Percentiles rank a stretch among this genome's conserved stretches.
Evolutionary conservation across 2,329 filamentous ascomycete genomes (phyloP).

Genomic region (Colletotrichum filicis): DNA sequence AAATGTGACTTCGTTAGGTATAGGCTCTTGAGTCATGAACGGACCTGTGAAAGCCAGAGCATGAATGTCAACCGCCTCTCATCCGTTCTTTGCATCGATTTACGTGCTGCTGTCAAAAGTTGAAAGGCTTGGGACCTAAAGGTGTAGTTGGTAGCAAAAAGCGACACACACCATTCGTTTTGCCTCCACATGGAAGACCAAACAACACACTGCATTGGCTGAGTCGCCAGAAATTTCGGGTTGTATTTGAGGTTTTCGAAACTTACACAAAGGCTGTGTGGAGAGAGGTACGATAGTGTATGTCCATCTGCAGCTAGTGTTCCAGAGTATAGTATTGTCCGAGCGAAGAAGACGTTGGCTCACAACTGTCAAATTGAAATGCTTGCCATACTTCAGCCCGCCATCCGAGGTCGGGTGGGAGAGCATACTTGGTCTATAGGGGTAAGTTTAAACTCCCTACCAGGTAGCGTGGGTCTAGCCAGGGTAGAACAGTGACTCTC

Average conservation of each 20-base stretch:
- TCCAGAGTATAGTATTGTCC: neutral
- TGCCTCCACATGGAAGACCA: neutral
- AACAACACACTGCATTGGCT: neutral
- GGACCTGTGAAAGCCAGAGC: neutral
- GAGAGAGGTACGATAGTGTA: neutral
- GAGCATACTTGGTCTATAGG: too few species aligned
- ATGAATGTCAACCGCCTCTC: conserved; percentile 10
- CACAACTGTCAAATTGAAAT: conserved; percentile 2
- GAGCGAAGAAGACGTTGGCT: neutral
- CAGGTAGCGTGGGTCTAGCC: too few species aligned
- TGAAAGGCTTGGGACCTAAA: conserved; percentile 2
- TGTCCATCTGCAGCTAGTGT: conserved; percentile 12
- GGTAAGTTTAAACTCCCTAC: too few species aligned
- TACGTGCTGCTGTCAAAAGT: neutral
- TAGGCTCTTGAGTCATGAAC: conserved; percentile 12
- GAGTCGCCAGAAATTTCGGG: neutral
- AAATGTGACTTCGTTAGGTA: conserved; percentile 7
- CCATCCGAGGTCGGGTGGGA: neutral
- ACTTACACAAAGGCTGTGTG: neutral
- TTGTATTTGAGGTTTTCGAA: neutral
- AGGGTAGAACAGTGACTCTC: too few species aligned
- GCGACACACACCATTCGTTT: conserved; percentile 3
- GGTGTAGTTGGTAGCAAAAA: neutral
- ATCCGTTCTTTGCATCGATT: conserved; percentile 18
- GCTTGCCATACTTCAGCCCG: neutral